phyloP scores from a whole-genome alignment of 495 filamentous ascomycete species.

The Trichoderma asperelloides region DNA sequence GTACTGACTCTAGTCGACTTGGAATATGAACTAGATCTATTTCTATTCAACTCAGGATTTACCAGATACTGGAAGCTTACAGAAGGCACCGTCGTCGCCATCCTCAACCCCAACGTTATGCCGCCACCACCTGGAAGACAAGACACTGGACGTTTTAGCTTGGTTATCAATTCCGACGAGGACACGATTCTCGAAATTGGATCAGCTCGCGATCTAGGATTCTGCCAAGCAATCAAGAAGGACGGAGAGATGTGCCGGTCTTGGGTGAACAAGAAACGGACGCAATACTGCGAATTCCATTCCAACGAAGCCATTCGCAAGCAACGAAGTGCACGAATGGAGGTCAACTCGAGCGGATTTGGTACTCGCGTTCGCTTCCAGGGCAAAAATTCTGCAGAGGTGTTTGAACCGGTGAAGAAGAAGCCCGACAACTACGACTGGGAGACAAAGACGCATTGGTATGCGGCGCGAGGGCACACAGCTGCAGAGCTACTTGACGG shows the following conservation, averaged over 20 bases:
- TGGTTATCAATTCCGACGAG: conserved; percentile 71
- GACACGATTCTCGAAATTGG: conserved; percentile 90
- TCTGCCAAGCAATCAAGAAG: conserved; percentile 74
- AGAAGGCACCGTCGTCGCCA: conserved; percentile 77
- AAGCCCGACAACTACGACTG: conserved; percentile 47
- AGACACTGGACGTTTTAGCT: conserved; percentile 72
- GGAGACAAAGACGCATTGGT: conserved; percentile 48
- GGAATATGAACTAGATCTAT: conserved; percentile 84
- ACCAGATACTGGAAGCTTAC: conserved; percentile 84
- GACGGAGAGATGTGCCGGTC: conserved; percentile 71
- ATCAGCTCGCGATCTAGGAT: conserved; percentile 73
- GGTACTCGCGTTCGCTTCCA: conserved; percentile 25
- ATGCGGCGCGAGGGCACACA: conserved; percentile 39
- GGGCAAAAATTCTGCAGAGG: conserved; percentile 23
- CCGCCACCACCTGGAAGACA: conserved; percentile 63
- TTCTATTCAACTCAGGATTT: conserved; percentile 85
- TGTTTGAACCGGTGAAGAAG: conserved; percentile 6
- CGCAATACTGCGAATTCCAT: conserved; percentile 90
- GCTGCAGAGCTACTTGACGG: conserved; percentile 63
- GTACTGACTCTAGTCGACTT: conserved; percentile 78
- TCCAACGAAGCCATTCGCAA: conserved; percentile 69
- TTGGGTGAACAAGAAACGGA: conserved; percentile 84
- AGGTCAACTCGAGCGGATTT: conserved; percentile 58
- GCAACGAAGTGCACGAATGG: conserved; percentile 62
- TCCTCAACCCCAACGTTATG: conserved; percentile 89